Conservation (phyloP, 495 filamentous ascomycete genomes). For the Penicillium crystallinum region DNA sequence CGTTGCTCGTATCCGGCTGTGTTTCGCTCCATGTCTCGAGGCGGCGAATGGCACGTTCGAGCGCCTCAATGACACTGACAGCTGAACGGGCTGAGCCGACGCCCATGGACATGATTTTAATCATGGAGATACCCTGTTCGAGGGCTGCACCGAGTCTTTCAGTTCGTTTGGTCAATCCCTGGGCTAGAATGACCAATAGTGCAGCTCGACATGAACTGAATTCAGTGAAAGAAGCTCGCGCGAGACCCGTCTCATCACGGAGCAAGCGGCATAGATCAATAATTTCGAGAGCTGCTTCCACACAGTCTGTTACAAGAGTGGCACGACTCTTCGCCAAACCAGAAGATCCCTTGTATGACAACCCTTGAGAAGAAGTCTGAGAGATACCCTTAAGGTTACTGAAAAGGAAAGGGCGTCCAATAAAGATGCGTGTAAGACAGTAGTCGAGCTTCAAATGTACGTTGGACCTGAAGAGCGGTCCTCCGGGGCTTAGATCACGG, state of each 20-base stretch:
- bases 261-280: slow-evolving; percentile 45
- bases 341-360: slow-evolving; percentile 28
- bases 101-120: slow-evolving; percentile 50
- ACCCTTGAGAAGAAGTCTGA: slow-evolving; percentile 16
- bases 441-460: slow-evolving; percentile 48
- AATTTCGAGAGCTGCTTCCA: slow-evolving; percentile 47
- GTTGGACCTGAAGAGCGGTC: slow-evolving; percentile 42
- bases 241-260: slow-evolving; percentile 44
- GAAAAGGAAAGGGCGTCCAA: slow-evolving; percentile 47
- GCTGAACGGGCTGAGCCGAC: slow-evolving; percentile 47
- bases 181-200: slow-evolving; percentile 44
- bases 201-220: slow-evolving; percentile 50
- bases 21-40: slow-evolving; percentile 39
- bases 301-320: slow-evolving; percentile 42
- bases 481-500: slow-evolving; percentile 34
- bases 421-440: slow-evolving; percentile 44
- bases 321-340: slow-evolving; percentile 37
- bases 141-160: slow-evolving; percentile 43
- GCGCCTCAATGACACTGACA: slow-evolving; percentile 48
- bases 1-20: slow-evolving; percentile 28
- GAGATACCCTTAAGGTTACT: slow-evolving; percentile 36
- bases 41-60: slow-evolving; percentile 45
- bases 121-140: slow-evolving; percentile 44
- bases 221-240: slow-evolving; percentile 47
- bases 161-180: slow-evolving; percentile 45